Percentiles rank a stretch among this genome's conserved stretches.
phyloP scores from a whole-genome alignment of 176 grass and related monocot genomes.

The Lolium rigidum region DNA sequence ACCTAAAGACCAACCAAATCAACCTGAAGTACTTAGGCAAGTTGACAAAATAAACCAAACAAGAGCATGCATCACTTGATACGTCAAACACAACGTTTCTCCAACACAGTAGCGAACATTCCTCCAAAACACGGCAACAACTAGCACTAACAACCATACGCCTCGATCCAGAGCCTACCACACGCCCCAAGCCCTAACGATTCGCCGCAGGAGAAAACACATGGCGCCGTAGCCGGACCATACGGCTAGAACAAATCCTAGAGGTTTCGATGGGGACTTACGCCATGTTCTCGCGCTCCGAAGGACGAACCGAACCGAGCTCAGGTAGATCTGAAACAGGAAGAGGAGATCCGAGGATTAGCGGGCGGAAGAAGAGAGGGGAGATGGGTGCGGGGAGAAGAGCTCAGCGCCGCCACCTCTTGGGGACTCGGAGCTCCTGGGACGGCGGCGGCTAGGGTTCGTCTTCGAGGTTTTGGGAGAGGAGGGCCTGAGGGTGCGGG shows the following conservation, averaged over 20 bases:
- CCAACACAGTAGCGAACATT: neutral
- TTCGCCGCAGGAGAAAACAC: neutral
- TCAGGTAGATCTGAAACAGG: constrained; percentile 23
- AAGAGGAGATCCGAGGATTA: neutral
- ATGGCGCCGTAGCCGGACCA: neutral
- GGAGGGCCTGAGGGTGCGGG: neutral
- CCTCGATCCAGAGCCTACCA: neutral
- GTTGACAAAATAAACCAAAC: too few species aligned
- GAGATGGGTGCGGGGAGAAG: neutral
- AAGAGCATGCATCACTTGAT: too few species aligned
- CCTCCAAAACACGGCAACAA: neutral
- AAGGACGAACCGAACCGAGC: constrained; percentile 12
- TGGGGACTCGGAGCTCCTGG: constrained; percentile 32
- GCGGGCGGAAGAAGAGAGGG: neutral
- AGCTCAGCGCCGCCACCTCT: constrained; percentile 29
- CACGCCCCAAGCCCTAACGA: neutral
- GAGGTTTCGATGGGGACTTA: neutral
- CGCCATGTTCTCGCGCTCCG: constrained; percentile 34
- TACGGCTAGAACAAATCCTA: neutral
- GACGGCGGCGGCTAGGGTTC: constrained; percentile 49
- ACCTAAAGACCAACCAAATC: too few species aligned
- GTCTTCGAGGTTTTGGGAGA: neutral
- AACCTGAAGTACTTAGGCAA: too few species aligned
- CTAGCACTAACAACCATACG: neutral
- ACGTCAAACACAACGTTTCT: neutral